Evolutionary conservation across 169 alveolate genomes (phyloP), one percentile per base, ranked within the genome.

Genomic region (Plasmodium yoelii): DNA sequence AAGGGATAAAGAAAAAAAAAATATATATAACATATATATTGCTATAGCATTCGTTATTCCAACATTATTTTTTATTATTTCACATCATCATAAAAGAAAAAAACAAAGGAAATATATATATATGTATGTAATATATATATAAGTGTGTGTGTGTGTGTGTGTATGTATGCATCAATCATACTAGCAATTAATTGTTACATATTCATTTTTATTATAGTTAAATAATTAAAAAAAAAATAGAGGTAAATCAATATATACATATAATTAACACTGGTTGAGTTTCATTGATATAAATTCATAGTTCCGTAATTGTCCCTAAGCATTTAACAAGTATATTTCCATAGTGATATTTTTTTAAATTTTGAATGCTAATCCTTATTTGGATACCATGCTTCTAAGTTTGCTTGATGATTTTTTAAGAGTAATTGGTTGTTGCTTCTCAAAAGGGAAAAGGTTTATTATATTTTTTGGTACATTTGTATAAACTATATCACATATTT

Each of bases 331-430:
- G 6, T 34, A 34, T 34, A 34, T 34, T 34, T 34, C 4, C 7
- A 34, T 34, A 34, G 42, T 34, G 0, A 34, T 4, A 5, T 34
- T 34, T 47, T 47, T 15, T 55, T 2, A 59, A 44, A 26, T 65
- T 24, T 56, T 64, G 28, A 77, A 57, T 77, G 63, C 51, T 63
- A 63, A 46, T 77, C 88, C 47, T 77, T 77, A 47, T 57, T 77
- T 77, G 75, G 88, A 77, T 6, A 77, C 88, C 12, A 49, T 77
- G 46, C 59, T 77, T 69, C 57, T 77, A 57, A 64, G 47, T 77
- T 77, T 77, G 77, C 65, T 77, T 18, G 63, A 69, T 63, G 65
- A 63, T 63, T 77, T 77, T 63, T 77, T 77, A 55, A 63, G 49
- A 15, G 88, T 51, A 34, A 34, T 5, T 34, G 6, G 42, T 34